Evolutionary conservation across 139 green algal genomes (phyloP), one percentile per base, ranked within the genome.

Genomic region (Haematococcus lacustris): DNA sequence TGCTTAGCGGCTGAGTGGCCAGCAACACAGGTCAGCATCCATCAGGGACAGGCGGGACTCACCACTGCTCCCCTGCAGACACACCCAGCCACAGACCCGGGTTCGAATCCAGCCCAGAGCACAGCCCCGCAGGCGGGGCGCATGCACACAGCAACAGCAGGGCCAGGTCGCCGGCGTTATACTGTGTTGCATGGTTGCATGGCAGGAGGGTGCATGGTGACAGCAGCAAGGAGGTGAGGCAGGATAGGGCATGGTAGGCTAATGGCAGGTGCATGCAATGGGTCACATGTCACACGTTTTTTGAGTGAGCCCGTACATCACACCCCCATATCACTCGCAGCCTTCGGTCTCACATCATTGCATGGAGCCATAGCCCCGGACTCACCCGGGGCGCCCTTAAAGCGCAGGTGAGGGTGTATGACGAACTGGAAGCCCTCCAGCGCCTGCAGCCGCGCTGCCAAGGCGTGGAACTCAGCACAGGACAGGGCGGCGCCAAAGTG

Each of bases 401-500:
- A 96, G 0, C 91, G 76, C 28, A 94, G 53, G 80, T 96, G 91
- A 9, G 93, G 93, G 74, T 91, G 74, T 0, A 96, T 90, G 1
- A 86, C 79, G 59, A 97, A 96, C 38, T 76, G 23, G 30, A 93
- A 74, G 26, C 26, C 50, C 1, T 32, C 28, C 30, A 9, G 17
- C 1, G 43, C 66, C 41, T 76, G 57, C 2, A 95, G 53, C 3
- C 77, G 71, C n/a, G 70, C 61, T 21, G 92, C 85, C 37, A 97
- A 85, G 3, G 37, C 38, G 50, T 95, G 82, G 68, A 97, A 97
- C 38, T 90, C 51, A 1, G 86, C 53, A 47, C 88, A 41, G 7
- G 51, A 72, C 41, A 96, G 74, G 3, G 80, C 88, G 0, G 87
- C 66, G 0, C 91, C 91, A 78, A 95, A 95, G 80, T 95, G 90